Evolutionary conservation across 2,329 filamentous ascomycete genomes (phyloP).

Genomic region (Diplodia scrobiculata): DNA sequence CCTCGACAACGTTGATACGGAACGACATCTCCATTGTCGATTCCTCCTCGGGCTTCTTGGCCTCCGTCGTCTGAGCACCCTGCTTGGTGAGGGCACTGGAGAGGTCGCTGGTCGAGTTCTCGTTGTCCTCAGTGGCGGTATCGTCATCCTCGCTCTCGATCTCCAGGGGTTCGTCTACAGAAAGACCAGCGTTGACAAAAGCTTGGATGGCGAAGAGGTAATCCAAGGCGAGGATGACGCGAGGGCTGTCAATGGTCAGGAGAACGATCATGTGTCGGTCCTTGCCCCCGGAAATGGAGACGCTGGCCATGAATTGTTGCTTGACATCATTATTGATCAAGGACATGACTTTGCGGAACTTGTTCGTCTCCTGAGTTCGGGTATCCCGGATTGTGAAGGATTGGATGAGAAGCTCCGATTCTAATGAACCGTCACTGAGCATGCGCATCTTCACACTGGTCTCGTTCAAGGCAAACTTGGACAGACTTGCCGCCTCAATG

Average conservation of each 20-base stretch:
- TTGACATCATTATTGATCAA: constrained; percentile 88
- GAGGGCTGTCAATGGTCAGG: constrained; percentile 89
- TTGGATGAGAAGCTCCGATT: constrained; percentile 89
- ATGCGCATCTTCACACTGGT: constrained; percentile 90
- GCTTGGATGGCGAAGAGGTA: constrained; percentile 88
- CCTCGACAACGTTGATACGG: constrained; percentile 90
- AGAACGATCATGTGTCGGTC: constrained; percentile 85
- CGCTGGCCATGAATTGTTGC: constrained; percentile 96
- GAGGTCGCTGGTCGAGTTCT: constrained; percentile 43
- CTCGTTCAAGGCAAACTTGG: constrained; percentile 90
- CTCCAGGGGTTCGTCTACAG: constrained; percentile 58
- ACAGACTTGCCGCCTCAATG: constrained; percentile 77
- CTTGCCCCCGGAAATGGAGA: constrained; percentile 85
- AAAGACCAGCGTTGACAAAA: constrained; percentile 73
- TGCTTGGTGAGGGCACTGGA: constrained; percentile 40
- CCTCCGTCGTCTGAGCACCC: constrained; percentile 33
- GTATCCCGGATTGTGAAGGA: constrained; percentile 95
- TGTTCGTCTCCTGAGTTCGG: constrained; percentile 84
- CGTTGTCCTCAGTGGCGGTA: constrained; percentile 49
- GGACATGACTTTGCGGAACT: constrained; percentile 97
- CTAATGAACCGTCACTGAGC: constrained; percentile 86
- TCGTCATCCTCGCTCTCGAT: constrained; percentile 62
- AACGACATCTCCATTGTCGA: constrained; percentile 75
- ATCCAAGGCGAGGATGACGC: constrained; percentile 92
- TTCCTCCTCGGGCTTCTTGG: constrained; percentile 37